These are phyloP conservation scores for Trichoderma lentiforme DNA, from an alignment of 2,329 filamentous ascomycete genomes.

Conservation along the genomic window DNA sequence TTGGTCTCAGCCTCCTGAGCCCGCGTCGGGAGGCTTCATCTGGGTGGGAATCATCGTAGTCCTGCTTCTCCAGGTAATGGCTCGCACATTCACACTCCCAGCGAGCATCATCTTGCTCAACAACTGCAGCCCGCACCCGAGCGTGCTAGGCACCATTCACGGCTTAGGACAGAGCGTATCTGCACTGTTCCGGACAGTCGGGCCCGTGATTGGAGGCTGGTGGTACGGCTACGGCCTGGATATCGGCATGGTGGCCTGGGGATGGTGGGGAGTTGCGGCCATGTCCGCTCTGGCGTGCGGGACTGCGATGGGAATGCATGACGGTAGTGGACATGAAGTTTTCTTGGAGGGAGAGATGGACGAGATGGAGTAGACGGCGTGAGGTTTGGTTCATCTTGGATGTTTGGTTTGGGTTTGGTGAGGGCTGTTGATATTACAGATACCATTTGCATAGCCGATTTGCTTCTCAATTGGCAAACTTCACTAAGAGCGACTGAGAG, in stretches of 20 bases:
- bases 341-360: constrained; percentile 45
- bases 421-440: neutral
- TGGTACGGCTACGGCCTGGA: constrained; percentile 47
- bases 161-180: constrained; percentile 51
- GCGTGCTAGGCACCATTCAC: constrained; percentile 56
- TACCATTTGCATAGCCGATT: neutral
- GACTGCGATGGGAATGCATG: constrained; percentile 57
- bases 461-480: neutral
- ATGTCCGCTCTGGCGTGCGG: constrained; percentile 56
- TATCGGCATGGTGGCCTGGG: constrained; percentile 42
- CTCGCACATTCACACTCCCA: constrained; percentile 65
- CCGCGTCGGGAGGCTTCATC: constrained; percentile 48
- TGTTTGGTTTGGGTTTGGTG: neutral
- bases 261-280: constrained; percentile 47
- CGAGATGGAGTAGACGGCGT: constrained; percentile 7
- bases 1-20: constrained; percentile 37
- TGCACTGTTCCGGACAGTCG: constrained; percentile 39
- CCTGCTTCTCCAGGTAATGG: constrained; percentile 66
- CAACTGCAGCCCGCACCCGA: constrained; percentile 58
- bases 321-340: constrained; percentile 62
- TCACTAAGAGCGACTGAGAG: neutral
- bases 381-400: neutral
- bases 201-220: constrained; percentile 47
- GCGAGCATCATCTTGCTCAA: constrained; percentile 59
- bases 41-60: constrained; percentile 62